Evolutionary conservation across 2,329 filamentous ascomycete species (phyloP).

Genomic region (Fusarium sp.): DNA sequence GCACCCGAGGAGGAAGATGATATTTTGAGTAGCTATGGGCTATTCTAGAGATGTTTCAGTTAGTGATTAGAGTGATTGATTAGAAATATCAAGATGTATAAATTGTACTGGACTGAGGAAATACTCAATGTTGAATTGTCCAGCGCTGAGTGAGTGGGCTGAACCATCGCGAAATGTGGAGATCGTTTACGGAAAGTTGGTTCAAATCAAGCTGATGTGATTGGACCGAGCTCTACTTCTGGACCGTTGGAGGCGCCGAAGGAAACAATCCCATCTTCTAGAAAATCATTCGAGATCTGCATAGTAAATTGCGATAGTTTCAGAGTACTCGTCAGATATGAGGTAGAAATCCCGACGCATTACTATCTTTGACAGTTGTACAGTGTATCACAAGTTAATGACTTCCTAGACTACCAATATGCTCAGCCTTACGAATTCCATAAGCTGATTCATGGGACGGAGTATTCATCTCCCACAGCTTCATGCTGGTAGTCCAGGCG

Average conservation of each 20-base stretch:
- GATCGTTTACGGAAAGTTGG: conserved; percentile 12
- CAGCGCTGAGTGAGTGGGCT: conserved; percentile 5
- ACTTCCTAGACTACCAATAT: too few relatives aligned
- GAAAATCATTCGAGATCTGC: conserved; percentile 30
- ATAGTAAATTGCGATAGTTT: neutral
- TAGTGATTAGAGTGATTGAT: too few relatives aligned
- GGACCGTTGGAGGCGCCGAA: conserved; percentile 9
- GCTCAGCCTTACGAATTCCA: neutral
- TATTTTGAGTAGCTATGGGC: neutral
- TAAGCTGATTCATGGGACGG: neutral
- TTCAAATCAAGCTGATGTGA: conserved; percentile 24
- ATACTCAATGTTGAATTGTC: neutral
- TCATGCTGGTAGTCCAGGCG: conserved; percentile 1
- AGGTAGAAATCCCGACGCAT: too few relatives aligned
- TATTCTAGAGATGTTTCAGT: neutral
- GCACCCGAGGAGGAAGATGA: conserved; percentile 36
- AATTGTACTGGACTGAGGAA: neutral
- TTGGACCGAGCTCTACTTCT: conserved; percentile 14
- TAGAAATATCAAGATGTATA: rapidly evolving
- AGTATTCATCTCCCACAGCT: conserved; percentile 8
- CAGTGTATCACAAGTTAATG: neutral
- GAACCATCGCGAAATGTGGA: conserved; percentile 20
- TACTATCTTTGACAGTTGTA: neutral
- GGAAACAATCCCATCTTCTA: conserved; percentile 18
- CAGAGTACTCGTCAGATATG: neutral